Percentiles rank a stretch among this genome's conserved stretches.
Conservation (phyloP, 257 asterid genomes). For the Gentiana straminea region DNA sequence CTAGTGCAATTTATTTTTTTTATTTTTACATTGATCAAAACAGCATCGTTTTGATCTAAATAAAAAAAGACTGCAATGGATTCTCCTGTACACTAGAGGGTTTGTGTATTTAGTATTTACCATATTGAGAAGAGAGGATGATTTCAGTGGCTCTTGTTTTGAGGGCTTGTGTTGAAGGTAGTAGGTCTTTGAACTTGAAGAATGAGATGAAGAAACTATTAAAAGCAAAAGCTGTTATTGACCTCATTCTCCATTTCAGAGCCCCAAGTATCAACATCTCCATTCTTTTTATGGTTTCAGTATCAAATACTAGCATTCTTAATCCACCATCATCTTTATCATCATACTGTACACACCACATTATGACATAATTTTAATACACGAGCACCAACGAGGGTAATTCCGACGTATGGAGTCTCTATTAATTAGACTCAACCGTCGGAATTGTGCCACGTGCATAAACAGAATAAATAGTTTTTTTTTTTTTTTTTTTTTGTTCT, state of each 20-base stretch:
- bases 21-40: too few relatives aligned
- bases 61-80: neutral
- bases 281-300: conserved; percentile 35
- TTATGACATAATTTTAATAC: too few relatives aligned
- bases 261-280: conserved; percentile 58
- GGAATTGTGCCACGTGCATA: too few relatives aligned
- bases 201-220: conserved; percentile 32
- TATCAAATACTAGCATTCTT: conserved; percentile 16
- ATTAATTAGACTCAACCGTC: too few relatives aligned
- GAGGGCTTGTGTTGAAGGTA: conserved; percentile 27
- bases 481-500: too few relatives aligned
- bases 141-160: conserved; percentile 43
- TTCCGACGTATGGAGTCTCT: too few relatives aligned
- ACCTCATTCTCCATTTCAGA: conserved; percentile 69
- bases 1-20: too few relatives aligned
- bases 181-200: conserved; percentile 24
- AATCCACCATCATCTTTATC: conserved; percentile 33
- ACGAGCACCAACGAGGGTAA: too few relatives aligned
- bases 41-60: too few relatives aligned
- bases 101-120: conserved; percentile 14
- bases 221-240: conserved; percentile 51
- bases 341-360: conserved; percentile 16
- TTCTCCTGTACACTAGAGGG: neutral
- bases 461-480: too few relatives aligned
- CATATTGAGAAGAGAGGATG: conserved; percentile 43